Percentiles rank a stretch among this genome's conserved stretches.
These are phyloP conservation scores for Schizochytrium sp. DNA, from an alignment of 108 stramenopile species.

Conservation along the genomic window DNA sequence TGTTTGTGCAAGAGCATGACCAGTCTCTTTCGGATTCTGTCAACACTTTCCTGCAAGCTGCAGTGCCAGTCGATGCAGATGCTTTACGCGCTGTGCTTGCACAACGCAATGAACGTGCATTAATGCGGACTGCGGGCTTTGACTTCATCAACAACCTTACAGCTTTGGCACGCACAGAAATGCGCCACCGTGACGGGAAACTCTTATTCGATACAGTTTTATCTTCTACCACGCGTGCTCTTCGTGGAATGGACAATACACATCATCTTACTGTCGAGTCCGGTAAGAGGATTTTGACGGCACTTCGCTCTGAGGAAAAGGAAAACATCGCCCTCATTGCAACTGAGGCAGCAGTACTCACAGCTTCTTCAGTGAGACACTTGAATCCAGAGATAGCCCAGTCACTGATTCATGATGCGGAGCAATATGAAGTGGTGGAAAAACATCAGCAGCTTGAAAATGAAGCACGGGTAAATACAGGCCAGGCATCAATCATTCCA, in stretches of 20 bases:
- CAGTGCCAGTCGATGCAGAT: constrained; percentile 32
- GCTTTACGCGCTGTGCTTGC: background rate
- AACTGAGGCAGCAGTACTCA: background rate
- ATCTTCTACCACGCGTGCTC: constrained; percentile 14
- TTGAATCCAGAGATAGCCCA: too few relatives aligned
- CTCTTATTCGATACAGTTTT: constrained; percentile 40
- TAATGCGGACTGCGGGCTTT: constrained; percentile 46
- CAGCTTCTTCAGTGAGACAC: background rate
- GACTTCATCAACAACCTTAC: constrained; percentile 42
- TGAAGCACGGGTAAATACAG: too few relatives aligned
- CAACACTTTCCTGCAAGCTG: constrained; percentile 4
- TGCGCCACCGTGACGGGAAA: background rate
- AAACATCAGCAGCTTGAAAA: too few relatives aligned
- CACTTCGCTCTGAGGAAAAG: background rate
- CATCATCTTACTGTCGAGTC: constrained; percentile 5
- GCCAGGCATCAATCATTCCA: background rate
- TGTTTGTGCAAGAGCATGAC: constrained; percentile 45
- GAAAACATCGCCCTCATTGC: constrained; percentile 12
- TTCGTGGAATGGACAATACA: background rate
- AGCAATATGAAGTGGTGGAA: too few relatives aligned
- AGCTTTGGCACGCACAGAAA: background rate
- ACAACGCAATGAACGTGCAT: constrained; percentile 30
- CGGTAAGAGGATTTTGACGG: background rate
- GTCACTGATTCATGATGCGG: too few relatives aligned
- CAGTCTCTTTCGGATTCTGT: constrained; percentile 59